A percentile compares a stretch with the other conserved stretches of the same genome.
Evolutionary conservation across 495 filamentous ascomycete genomes (phyloP).

Genomic region (Aspergillus baeticus): DNA sequence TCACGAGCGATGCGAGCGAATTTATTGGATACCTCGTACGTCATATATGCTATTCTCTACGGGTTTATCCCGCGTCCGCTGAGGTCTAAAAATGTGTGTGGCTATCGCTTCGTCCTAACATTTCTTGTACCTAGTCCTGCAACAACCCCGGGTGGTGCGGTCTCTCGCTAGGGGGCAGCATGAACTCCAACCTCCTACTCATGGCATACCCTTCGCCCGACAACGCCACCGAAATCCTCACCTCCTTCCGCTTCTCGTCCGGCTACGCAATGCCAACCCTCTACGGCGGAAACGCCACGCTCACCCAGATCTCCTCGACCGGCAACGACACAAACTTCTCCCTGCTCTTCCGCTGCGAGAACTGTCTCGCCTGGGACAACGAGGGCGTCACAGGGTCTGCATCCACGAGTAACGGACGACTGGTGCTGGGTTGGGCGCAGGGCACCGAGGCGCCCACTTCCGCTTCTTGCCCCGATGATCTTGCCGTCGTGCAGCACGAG

Average conservation of each 20-base stretch:
- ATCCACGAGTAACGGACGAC: constrained; percentile 2
- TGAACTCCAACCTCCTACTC: constrained; percentile 15
- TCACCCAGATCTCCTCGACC: constrained; percentile 15
- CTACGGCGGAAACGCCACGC: constrained; percentile 14
- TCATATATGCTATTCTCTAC: no score
- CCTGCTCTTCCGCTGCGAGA: constrained; percentile 18
- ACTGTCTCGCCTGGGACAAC: constrained; percentile 18
- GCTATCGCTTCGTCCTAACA: neutral
- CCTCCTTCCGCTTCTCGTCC: constrained; percentile 17
- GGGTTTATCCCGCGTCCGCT: no score
- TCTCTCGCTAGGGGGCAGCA: constrained; percentile 10
- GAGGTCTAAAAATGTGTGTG: neutral
- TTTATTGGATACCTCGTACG: constrained; percentile 20
- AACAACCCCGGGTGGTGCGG: constrained; percentile 19
- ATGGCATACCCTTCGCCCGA: constrained; percentile 11
- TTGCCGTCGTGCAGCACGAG: constrained; percentile 14
- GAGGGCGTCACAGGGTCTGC: constrained; percentile 12
- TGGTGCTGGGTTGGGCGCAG: constrained; percentile 18
- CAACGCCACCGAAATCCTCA: constrained; percentile 9
- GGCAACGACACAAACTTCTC: constrained; percentile 10
- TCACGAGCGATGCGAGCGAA: constrained; percentile 15
- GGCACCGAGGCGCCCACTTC: neutral
- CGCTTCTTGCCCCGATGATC: constrained; percentile 14
- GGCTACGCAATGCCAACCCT: constrained; percentile 16
- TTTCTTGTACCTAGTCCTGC: constrained; percentile 8